phyloP scores from a whole-genome alignment of 2,329 filamentous ascomycete species.

The Thelonectria blattea region DNA sequence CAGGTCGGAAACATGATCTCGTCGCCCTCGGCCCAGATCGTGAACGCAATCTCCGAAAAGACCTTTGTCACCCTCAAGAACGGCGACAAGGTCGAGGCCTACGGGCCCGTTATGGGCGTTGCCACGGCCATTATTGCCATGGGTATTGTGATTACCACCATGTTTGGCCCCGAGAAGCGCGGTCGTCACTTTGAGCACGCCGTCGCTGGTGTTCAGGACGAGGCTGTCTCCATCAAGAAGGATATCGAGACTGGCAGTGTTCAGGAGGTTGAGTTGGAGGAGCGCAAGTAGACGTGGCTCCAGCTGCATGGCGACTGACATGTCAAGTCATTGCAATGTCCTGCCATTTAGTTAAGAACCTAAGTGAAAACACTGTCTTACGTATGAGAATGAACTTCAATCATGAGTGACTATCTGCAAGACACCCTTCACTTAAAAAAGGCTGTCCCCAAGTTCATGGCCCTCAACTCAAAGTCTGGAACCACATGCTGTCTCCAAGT shows the following conservation, averaged over 20 bases:
- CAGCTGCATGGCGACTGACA: too few species aligned
- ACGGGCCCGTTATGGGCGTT: constrained; percentile 77
- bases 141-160: constrained; percentile 71
- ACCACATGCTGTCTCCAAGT: too few species aligned
- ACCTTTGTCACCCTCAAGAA: constrained; percentile 59
- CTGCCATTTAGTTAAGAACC: neutral
- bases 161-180: constrained; percentile 76
- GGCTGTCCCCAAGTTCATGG: too few species aligned
- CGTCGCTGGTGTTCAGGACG: constrained; percentile 45
- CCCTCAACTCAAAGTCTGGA: too few species aligned
- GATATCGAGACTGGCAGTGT: constrained; percentile 37
- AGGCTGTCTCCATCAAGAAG: constrained; percentile 32
- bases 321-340: too few species aligned
- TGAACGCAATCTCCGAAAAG: constrained; percentile 74
- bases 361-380: neutral
- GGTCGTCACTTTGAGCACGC: constrained; percentile 72
- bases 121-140: constrained; percentile 77
- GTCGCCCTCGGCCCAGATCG: constrained; percentile 75
- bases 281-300: constrained; percentile 12
- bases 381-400: too few species aligned
- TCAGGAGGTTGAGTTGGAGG: constrained; percentile 33
- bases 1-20: constrained; percentile 79
- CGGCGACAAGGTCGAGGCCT: constrained; percentile 68
- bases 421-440: too few species aligned
- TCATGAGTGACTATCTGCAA: too few species aligned